phyloP scores from a whole-genome alignment of 192 early-diverging fungal species.

The Coemansia sp. region DNA sequence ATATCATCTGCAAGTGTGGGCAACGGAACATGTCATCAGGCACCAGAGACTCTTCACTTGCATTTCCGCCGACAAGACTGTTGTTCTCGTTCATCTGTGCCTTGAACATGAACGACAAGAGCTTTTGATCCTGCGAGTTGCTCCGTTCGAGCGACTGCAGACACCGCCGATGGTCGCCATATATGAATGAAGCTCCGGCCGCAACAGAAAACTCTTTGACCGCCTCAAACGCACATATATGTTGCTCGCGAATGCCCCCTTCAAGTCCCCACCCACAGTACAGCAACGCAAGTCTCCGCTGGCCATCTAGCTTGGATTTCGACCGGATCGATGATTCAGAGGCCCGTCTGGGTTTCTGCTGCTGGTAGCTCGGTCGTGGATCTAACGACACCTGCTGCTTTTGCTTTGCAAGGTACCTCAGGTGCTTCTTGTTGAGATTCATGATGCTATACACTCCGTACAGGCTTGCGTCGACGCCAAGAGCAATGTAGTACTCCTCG shows the following conservation, averaged over 20 bases:
- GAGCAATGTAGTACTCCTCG: slow-evolving; percentile 58
- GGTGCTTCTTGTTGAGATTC: slow-evolving; percentile 18
- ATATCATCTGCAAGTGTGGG: slow-evolving; percentile 86
- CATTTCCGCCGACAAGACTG: slow-evolving; percentile 55
- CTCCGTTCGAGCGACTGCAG: slow-evolving; percentile 59
- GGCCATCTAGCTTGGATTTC: slow-evolving; percentile 21
- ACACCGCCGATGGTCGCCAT: slow-evolving; percentile 72
- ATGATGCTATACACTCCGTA: slow-evolving; percentile 32
- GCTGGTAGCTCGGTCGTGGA: neutral
- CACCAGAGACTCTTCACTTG: slow-evolving; percentile 6
- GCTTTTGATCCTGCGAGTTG: slow-evolving; percentile 59
- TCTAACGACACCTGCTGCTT: neutral
- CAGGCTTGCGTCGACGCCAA: slow-evolving; percentile 49
- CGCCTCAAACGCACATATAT: slow-evolving; percentile 59
- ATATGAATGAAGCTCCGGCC: slow-evolving; percentile 86
- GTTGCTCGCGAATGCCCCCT: slow-evolving; percentile 48
- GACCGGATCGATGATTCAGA: neutral
- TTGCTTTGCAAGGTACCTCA: slow-evolving; percentile 2
- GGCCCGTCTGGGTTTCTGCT: neutral
- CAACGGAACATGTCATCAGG: slow-evolving; percentile 42
- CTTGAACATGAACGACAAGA: slow-evolving; percentile 70
- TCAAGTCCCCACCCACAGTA: slow-evolving; percentile 59
- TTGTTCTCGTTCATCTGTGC: slow-evolving; percentile 53
- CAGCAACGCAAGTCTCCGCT: slow-evolving; percentile 55
- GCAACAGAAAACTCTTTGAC: slow-evolving; percentile 77